phyloP scores from a whole-genome alignment of 257 asterid genomes.

The Cordia subcordata region DNA sequence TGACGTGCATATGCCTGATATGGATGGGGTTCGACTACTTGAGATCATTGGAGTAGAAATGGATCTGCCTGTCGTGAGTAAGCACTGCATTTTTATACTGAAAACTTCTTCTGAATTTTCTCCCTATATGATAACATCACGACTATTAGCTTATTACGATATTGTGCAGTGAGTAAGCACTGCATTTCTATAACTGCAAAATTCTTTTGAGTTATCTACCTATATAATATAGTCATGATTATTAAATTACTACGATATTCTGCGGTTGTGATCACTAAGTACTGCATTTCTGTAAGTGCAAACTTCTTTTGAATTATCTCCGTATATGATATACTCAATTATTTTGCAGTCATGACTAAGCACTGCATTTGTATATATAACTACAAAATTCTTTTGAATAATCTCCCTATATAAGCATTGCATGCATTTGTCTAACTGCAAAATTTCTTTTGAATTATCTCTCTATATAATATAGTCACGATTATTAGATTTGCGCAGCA shows the following conservation, averaged over 20 bases:
- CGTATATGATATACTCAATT: background rate
- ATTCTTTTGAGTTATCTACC: background rate
- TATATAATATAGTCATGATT: background rate
- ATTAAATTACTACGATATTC: background rate
- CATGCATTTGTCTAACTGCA: too few relatives aligned
- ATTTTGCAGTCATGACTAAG: too few relatives aligned
- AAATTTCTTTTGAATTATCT: background rate
- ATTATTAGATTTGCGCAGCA: too few relatives aligned
- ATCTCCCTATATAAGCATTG: background rate
- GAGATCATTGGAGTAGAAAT: constrained; percentile 39
- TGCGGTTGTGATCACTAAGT: constrained; percentile 7
- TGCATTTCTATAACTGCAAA: too few relatives aligned
- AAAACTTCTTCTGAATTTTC: background rate
- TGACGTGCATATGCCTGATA: constrained; percentile 48
- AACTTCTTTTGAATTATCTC: background rate
- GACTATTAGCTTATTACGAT: background rate
- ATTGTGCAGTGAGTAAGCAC: too few relatives aligned
- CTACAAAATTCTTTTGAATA: background rate
- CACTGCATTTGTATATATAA: too few relatives aligned
- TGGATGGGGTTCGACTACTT: constrained; percentile 56
- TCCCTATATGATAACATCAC: background rate
- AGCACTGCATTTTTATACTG: constrained; percentile 10
- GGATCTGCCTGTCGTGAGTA: constrained; percentile 58
- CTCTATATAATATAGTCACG: background rate
- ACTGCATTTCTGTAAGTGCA: too few relatives aligned